Percentiles rank a stretch among this genome's conserved stretches.
phyloP scores from a whole-genome alignment of 768 basidiomycete species.

The Auriscalpium vulgare region DNA sequence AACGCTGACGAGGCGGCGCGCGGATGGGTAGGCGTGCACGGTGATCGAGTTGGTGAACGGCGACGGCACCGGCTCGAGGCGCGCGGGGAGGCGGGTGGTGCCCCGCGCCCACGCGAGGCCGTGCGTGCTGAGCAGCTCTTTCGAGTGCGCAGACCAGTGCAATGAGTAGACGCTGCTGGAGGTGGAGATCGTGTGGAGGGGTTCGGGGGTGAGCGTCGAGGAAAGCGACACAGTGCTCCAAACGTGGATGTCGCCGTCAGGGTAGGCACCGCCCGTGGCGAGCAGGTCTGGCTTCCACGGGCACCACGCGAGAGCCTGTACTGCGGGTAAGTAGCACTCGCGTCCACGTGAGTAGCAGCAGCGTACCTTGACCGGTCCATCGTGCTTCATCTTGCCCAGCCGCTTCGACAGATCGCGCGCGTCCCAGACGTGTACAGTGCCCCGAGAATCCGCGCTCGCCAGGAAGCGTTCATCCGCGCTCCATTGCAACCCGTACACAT shows the following conservation, averaged over 20 bases:
- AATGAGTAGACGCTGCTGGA: constrained; percentile 52
- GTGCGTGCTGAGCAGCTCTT: constrained; percentile 53
- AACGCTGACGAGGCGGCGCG: constrained; percentile 42
- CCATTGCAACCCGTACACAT: constrained; percentile 35
- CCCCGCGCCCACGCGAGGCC: constrained; percentile 36
- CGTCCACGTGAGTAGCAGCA: not conserved
- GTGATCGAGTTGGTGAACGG: constrained; percentile 36
- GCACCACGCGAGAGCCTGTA: constrained; percentile 65
- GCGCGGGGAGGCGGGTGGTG: constrained; percentile 7
- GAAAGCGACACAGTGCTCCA: constrained; percentile 43
- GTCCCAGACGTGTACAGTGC: constrained; percentile 39
- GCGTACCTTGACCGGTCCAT: constrained; percentile 36
- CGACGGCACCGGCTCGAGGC: constrained; percentile 5
- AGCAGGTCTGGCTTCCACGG: constrained; percentile 64
- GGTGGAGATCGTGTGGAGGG: constrained; percentile 35
- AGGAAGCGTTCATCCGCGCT: constrained; percentile 31
- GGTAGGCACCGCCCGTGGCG: constrained; percentile 59
- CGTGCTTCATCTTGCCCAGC: constrained; percentile 33
- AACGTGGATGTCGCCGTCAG: constrained; percentile 50
- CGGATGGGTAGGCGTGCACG: constrained; percentile 47
- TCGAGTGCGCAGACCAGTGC: constrained; percentile 50
- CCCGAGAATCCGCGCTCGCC: constrained; percentile 33
- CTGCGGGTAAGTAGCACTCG: not conserved
- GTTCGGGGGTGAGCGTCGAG: constrained; percentile 33
- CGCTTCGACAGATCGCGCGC: constrained; percentile 26